phyloP scores from a whole-genome alignment of 2,329 filamentous ascomycete species.

The Beauveria rudraprayagi region DNA sequence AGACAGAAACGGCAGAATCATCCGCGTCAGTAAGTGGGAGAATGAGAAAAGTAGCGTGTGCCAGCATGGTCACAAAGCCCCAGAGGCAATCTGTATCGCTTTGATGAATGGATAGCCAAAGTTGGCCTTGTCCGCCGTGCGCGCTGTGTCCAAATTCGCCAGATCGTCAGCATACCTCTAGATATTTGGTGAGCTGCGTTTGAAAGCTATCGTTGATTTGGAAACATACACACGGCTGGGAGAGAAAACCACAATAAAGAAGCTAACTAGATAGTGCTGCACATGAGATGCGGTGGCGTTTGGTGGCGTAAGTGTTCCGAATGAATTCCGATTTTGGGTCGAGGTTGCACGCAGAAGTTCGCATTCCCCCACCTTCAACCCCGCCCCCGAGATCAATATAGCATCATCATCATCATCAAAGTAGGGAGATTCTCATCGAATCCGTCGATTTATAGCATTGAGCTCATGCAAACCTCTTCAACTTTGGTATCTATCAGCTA shows the following conservation, averaged over 20 bases:
- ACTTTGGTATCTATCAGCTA: not conserved
- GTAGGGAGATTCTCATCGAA: too few species aligned
- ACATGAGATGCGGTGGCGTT: not conserved
- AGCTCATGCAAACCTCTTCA: not conserved
- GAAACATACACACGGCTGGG: too few species aligned
- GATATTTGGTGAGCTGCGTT: too few species aligned
- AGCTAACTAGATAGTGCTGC: too few species aligned
- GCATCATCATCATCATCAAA: not conserved
- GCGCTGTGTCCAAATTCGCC: too few species aligned
- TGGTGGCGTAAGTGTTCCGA: not conserved
- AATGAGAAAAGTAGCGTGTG: not conserved
- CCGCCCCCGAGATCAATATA: not conserved
- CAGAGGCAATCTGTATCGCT: not conserved
- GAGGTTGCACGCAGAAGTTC: not conserved
- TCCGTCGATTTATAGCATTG: not conserved
- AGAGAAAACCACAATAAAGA: too few species aligned
- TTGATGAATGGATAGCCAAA: not conserved
- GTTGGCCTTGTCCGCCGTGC: too few species aligned
- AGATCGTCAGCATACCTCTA: too few species aligned
- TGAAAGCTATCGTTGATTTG: too few species aligned
- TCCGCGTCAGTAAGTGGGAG: not conserved
- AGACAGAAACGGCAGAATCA: not conserved
- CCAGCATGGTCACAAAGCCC: not conserved
- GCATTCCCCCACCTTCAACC: conserved; percentile 1
- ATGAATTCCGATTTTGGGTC: not conserved